A percentile compares a stretch with the other conserved stretches of the same genome.
Conservation (phyloP, 345 rosid genomes). For the Aurinia saxatilis region DNA sequence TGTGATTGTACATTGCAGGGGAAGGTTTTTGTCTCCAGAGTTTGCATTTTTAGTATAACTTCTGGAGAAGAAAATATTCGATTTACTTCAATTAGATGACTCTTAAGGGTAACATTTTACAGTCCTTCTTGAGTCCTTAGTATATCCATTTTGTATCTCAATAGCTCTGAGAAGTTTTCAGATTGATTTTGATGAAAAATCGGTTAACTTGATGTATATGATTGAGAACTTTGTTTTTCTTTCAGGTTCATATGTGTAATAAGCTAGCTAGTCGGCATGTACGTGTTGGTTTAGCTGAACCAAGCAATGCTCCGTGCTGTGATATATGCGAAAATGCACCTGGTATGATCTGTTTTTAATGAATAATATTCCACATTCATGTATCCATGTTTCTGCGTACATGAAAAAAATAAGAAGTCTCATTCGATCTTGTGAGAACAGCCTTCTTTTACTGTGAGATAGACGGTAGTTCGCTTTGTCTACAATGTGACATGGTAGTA, state of each 20-base stretch:
- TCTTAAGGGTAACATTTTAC: slow-evolving; percentile 20
- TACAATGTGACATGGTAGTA: slow-evolving; percentile 84
- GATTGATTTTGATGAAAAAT: background rate
- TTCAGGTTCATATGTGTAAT: slow-evolving; percentile 80
- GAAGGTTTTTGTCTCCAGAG: slow-evolving; percentile 14
- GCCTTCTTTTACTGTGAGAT: slow-evolving; percentile 89
- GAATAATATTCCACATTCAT: background rate
- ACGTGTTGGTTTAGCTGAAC: slow-evolving; percentile 68
- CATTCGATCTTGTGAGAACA: slow-evolving; percentile 25
- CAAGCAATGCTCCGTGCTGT: slow-evolving; percentile 68
- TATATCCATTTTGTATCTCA: background rate
- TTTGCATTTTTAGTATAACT: slow-evolving; percentile 18
- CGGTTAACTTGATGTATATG: background rate
- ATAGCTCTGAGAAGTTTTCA: background rate
- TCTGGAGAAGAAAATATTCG: background rate
- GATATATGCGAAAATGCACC: slow-evolving; percentile 86
- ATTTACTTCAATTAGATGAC: slow-evolving; percentile 24
- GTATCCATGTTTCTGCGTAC: background rate
- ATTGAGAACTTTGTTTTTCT: background rate
- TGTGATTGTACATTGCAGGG: slow-evolving; percentile 24
- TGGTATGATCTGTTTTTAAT: slow-evolving; percentile 34
- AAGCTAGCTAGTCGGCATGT: slow-evolving; percentile 82
- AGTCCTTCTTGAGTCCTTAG: slow-evolving; percentile 24
- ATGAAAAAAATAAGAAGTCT: background rate
- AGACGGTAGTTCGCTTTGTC: slow-evolving; percentile 80